Base-by-base conservation (phyloP, 2,329 filamentous ascomycete species). In the Lanzia echinophila region DNA sequence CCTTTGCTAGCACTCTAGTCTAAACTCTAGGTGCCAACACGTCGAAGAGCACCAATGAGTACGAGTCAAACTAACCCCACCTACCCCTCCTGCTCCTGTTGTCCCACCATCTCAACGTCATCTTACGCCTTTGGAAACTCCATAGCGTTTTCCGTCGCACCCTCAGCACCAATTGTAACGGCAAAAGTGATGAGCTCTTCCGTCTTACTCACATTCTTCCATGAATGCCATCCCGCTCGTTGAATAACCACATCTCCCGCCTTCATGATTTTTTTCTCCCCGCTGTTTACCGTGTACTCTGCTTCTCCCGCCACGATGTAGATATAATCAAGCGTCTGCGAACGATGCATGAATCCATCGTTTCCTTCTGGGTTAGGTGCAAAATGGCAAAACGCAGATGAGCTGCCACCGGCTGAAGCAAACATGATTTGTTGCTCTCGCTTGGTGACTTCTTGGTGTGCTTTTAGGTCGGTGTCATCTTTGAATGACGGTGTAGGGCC, bases 241-340 rank as follows among this genome's bases (percentile, higher is more conserved):
- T 39, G 36, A 39, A 39, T 39, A 10, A 39, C 13, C 36, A 39
- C 19, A 10, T 39, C 36, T 15, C 72, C 72, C 6, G 60, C 60
- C 41, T 56, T 57, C 2, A 74, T 17, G 3, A 64, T 64, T 57
- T 63, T 71, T 61, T 69, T 70, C 54, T 71, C 70, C 7, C 72
- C 71, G 5, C 64, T 59, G 43, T 73, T 71, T 0, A 73, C 63
- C 3, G 39, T 56, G 6, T 72, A 59, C 4, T 70, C 69, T 13
- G 72, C 65, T 59, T 71, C 70, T 6, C 73, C 72, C 3, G 62
- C 59, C 10, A 73, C 11, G 4, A 75, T 64, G 22, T 69, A 58
- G 32, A 60, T 58, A 53, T 73, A 73, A 61, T 75, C 72, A 17
- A 73, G 58, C 36, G 66, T 73, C 32, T 63, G 47, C 4, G 71